Conservation (phyloP, 345 rosid genomes). For the Camelina hispida region DNA sequence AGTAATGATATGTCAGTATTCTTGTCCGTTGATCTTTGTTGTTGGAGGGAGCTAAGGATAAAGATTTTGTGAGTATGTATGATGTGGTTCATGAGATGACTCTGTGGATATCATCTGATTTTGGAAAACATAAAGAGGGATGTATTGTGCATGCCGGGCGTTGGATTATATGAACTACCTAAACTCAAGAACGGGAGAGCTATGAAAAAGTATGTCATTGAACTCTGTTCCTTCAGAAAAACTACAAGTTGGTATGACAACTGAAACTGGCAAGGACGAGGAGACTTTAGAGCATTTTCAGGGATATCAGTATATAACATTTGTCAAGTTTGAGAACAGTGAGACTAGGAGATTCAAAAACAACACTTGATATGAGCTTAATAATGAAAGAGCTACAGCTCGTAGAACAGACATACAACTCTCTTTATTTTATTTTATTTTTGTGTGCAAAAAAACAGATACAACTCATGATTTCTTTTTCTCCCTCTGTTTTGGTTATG, state of each 20-base stretch:
- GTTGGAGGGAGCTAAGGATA: background rate
- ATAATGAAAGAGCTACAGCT: background rate
- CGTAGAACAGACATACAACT: background rate
- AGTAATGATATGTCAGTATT: background rate
- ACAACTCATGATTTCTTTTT: too few species aligned
- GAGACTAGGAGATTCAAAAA: background rate
- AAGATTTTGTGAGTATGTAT: background rate
- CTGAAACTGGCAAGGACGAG: background rate
- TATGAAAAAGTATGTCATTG: background rate
- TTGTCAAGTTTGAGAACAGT: background rate
- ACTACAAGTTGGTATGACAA: background rate
- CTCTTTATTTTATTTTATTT: too few species aligned
- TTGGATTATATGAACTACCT: background rate
- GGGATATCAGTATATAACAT: conserved; percentile 20
- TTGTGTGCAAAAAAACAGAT: too few species aligned
- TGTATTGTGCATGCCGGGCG: background rate
- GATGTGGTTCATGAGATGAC: conserved; percentile 21
- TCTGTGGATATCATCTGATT: background rate
- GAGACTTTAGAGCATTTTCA: background rate
- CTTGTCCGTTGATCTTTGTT: conserved; percentile 4
- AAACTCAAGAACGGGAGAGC: background rate
- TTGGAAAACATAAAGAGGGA: background rate
- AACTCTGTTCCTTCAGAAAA: conserved; percentile 37
- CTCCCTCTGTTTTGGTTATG: too few species aligned
- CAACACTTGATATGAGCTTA: background rate